Evolutionary conservation across 1,284 basidiomycete genomes (phyloP), one percentile per base, ranked within the genome.

Genomic region (Pseudozyma pruni): DNA sequence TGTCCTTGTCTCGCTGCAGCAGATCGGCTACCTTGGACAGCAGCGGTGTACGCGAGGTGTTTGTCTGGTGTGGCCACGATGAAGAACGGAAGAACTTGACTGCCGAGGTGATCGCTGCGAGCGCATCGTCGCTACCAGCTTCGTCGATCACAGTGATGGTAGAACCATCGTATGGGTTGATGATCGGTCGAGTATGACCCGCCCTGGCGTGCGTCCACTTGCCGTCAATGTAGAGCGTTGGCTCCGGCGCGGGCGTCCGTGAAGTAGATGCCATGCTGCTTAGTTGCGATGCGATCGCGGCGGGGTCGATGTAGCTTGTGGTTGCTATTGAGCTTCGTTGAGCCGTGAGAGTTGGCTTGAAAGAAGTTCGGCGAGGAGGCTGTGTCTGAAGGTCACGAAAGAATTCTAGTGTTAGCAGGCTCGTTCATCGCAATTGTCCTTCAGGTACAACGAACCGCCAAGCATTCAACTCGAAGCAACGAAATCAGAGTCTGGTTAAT

Each of bases 181-280:
- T 76, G 38, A 72, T 78, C 32, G 75, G 59, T 32, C 80, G 67
- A 13, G 72, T 75, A 45, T 75, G 52, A 27, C 77, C 74, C 9
- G 58, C 50, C 37, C 69, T 71, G 4, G 78, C 61, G 35, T 73
- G 60, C 20, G 53, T 51, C 80, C 80, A 82, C 50, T 77, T 54
- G 50, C 80, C 80, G 34, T 81, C 64, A 42, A 82, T 81, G 60
- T 66, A 81, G 20, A 82, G 71, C 25, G 80, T 82, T n/a, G 80
- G 80, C 52, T 68, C 56, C 9, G 70, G 59, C 1, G 63, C 70
- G 8, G 70, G 63, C 6, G 55, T 58, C 17, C 35, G 46, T 22
- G 59, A 72, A n/a, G 63, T 68, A 8, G 70, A 72, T 31, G 63
- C 56, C 70, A 72, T 72, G 34, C 70, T 72, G 70, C 59, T 68